Base-by-base conservation (phyloP, 495 filamentous ascomycete species). In the Pyrenopolyporus hunteri region DNA sequence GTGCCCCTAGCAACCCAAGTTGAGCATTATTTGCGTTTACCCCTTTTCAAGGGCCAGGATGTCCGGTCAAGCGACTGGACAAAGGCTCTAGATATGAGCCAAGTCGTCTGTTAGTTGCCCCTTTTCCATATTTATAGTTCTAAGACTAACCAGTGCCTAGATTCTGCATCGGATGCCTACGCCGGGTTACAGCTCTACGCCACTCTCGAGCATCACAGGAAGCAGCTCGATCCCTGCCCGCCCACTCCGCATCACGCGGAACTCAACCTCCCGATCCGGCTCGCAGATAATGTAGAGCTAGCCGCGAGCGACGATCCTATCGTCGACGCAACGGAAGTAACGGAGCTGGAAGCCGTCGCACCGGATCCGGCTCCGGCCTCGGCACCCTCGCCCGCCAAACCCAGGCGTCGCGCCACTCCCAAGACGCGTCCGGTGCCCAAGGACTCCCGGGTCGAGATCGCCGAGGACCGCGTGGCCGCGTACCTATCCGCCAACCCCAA, bases 151-250 rank as follows among this genome's bases (percentile, higher is more conserved):
- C 17, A 33, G 2, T 22, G n/a, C 22, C 28, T 57, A 91, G 88
- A 97, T 76, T 90, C 91, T 6, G 91, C 91, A 11, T 83, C 85
- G 1, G 92, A 97, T 70, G 85, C 91, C 1, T 97, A 93, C 67
- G 91, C 90, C 47, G 85, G 86, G 25, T 61, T 93, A 13, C 86
- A 89, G 66, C 79, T 96, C 22, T 94, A 82, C 68, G 78, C 89
- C 46, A 73, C 77, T 1, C 79, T 96, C 58, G 83, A 96, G 64
- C 70, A 80, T 31, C 87, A 89, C 52, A 76, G 92, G 42, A 73
- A 78, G 53, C 73, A 78, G 8, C 78, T 96, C 50, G 67, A 83
- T 31, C 90, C 91, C 11, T 75, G 75, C 2, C 92, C 91, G 16
- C 89, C 88, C 8, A 76, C 84, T 2, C 91, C 92, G 2, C 64